Evolutionary conservation across 2,329 filamentous ascomycete species (phyloP), one percentile per base, ranked within the genome.

Genomic region (Pseudogymnoascus sp.): DNA sequence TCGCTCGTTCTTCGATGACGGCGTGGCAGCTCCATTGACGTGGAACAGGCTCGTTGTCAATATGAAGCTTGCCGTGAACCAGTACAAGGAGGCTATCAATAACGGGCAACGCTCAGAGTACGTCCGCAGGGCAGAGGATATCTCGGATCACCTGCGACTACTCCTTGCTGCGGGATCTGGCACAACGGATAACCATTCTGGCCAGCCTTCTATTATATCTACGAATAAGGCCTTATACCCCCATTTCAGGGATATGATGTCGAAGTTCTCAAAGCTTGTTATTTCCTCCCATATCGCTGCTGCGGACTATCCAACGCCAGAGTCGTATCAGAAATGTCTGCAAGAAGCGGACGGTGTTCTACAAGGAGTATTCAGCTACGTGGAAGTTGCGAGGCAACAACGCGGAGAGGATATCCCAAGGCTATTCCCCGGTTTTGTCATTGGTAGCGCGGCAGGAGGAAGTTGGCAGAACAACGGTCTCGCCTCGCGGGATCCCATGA

Each of bases 181-280:
- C 63, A 99, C 95, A 1, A 99, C 95, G 0, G 95, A 99, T 76
- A 99, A 99, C 72, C 95, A 99, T 75, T 97, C 95, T 19, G 95
- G 95, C 44, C 96, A 97, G 69, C 95, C 95, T 4, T 97, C 95
- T n/a, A 97, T 99, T 71, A 99, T 99, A 65, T 97, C 93, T 6
- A 96, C 91, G 4, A 99, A 99, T 80, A 97, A 97, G 75, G 90
- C 92, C 0, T 80, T 99, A 15, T 97, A 97, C 72, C 95, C 95
- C 23, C 93, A 97, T 76, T 99, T 99, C 77, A 84, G 95, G 62
- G 95, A 97, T 73, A 97, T 97, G 88, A 99, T 99, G 95, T 97
- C 95, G 50, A 93, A 96, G 70, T 99, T 99, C 75, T 97, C 95
- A n/a, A 99, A 99, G 75, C 82, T 99, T 9, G 95, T 99, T 50